Evolutionary conservation across 2,329 filamentous ascomycete genomes (phyloP), one percentile per base, ranked within the genome.

Genomic region (Colletotrichum zoysiae): DNA sequence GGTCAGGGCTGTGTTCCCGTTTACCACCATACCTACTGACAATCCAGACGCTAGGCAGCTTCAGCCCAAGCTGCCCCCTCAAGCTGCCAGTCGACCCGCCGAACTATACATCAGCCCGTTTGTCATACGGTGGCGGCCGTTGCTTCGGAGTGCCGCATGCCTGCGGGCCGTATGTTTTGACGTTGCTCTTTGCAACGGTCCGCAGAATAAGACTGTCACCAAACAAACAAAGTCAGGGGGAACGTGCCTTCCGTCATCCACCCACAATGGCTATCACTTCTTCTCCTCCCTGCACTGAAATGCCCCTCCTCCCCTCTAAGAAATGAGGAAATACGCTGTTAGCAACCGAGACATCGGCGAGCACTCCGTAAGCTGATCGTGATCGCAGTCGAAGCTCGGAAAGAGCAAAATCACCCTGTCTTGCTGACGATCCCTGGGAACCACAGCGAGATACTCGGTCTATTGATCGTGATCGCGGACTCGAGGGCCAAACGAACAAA

Each of bases 81-180:
- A 53, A 48, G 44, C 65, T 20, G 53, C 46, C 55, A 69, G 48
- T 48, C 44, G 59, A 69, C 60, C 51, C 46, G 64, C 64, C 46
- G 48, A 64, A 30, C 65, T 53, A 69, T 56, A 55, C 57, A 69
- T 56, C 55, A 63, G 38, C 65, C 46, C n/a, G 40, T 26, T n/a
- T 64, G 59, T 59, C 59, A 26, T 51, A 50, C 59, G 46, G 65
- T 71, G 65, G 69, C 65, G 46, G 69, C 59, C 60, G 65, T 69
- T 71, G 69, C 69, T 60, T 53, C 55, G 66, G 69, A 42, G 64
- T 55, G 65, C 65, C 59, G 59, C 69, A 71, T 71, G 55, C 65
- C 69, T 64, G 60, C 35, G 40, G 53, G 40, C 53, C 40, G 40
- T 42, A 3, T 42, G 40, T 42, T 42, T 42, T 42, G 40, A 42